These are phyloP conservation scores for Citrus mangshanensis DNA, from an alignment of 345 rosid species.

Conservation along the genomic window DNA sequence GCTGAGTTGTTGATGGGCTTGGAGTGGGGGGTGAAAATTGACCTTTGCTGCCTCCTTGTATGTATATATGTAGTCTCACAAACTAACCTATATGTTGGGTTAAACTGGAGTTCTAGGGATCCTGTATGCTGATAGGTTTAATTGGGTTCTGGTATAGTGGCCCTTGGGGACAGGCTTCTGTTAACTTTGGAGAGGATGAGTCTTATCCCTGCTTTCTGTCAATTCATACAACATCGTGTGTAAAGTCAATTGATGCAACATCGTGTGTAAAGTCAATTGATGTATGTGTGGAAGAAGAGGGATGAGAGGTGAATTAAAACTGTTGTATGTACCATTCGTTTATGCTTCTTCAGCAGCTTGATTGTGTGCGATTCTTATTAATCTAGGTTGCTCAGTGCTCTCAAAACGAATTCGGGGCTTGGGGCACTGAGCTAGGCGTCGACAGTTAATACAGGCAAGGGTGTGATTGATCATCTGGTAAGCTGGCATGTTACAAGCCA, in stretches of 20 bases:
- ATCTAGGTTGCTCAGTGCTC: not conserved
- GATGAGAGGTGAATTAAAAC: not conserved
- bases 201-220: not conserved
- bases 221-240: not conserved
- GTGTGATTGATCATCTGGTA: not conserved
- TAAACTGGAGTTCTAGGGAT: not conserved
- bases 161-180: not conserved
- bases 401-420: not conserved
- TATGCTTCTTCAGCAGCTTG: not conserved
- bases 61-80: constrained; percentile 17
- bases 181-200: not conserved
- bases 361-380: not conserved
- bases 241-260: not conserved
- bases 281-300: not conserved
- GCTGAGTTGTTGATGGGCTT: not conserved
- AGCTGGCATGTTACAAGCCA: too few species aligned
- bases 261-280: not conserved
- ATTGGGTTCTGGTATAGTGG: not conserved
- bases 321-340: not conserved
- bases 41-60: not conserved
- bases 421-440: too few species aligned
- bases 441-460: not conserved
- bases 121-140: not conserved
- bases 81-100: constrained; percentile 14
- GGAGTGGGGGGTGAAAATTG: not conserved